Evolutionary conservation across 2,329 filamentous ascomycete species (phyloP).

Genomic region (Lecanosticta acicola): DNA sequence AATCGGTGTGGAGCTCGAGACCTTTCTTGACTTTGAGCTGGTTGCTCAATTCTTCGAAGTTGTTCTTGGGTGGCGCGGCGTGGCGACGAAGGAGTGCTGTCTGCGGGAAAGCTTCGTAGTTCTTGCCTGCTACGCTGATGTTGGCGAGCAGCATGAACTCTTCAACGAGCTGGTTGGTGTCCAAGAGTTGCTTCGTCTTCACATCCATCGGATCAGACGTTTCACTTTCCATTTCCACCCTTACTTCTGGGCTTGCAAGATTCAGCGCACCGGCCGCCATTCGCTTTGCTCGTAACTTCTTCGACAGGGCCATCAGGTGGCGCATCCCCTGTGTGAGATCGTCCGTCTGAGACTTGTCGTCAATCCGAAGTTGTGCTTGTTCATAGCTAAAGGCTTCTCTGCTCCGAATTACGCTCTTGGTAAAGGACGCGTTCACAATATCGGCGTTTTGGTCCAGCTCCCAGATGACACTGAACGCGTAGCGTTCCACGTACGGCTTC

Average conservation of each 20-base stretch:
- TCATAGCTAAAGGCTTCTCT: slow-evolving; percentile 98
- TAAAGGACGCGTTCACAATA: slow-evolving; percentile 79
- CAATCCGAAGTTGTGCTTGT: slow-evolving; percentile 87
- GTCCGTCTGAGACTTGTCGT: slow-evolving; percentile 80
- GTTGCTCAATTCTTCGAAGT: slow-evolving; percentile 89
- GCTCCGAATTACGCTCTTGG: slow-evolving; percentile 95
- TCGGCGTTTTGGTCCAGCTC: slow-evolving; percentile 81
- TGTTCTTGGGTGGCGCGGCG: slow-evolving; percentile 84
- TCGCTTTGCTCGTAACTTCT: slow-evolving; percentile 88
- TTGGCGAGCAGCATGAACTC: slow-evolving; percentile 99
- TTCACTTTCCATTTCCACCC: slow-evolving; percentile 90
- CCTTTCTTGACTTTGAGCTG: slow-evolving; percentile 84
- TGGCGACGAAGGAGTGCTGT: slow-evolving; percentile 91
- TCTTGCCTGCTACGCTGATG: slow-evolving; percentile 83
- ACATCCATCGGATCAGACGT: slow-evolving; percentile 94
- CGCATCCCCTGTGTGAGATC: slow-evolving; percentile 88
- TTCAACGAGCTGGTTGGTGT: slow-evolving; percentile 95
- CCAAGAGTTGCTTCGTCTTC: slow-evolving; percentile 87
- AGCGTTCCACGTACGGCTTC: slow-evolving; percentile 90
- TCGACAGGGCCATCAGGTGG: slow-evolving; percentile 77
- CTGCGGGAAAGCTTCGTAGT: slow-evolving; percentile 87
- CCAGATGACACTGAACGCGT: slow-evolving; percentile 55
- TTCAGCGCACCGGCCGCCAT: slow-evolving; percentile 94
- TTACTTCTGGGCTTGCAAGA: slow-evolving; percentile 94
- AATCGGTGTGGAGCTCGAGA: slow-evolving; percentile 74